phyloP scores from a whole-genome alignment of 306 rosid genomes.

The Cercis canadensis region DNA sequence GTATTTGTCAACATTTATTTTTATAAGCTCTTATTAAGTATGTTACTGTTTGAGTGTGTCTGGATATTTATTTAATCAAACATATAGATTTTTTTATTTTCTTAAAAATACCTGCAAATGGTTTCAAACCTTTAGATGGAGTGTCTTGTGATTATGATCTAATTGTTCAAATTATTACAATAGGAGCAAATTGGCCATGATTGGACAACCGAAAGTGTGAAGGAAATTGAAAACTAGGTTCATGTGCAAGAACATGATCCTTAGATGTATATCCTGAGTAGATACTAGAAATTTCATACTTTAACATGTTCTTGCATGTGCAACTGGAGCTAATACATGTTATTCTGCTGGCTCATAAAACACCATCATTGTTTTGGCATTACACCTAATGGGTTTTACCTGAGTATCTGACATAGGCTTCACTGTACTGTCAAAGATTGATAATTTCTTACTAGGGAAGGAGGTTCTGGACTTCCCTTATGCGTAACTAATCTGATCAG shows the following conservation, averaged over 20 bases:
- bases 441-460: no score
- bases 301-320: neutral
- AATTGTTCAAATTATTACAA: neutral
- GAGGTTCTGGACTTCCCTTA: no score
- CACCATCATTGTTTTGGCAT: neutral
- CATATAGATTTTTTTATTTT: no score
- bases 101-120: no score
- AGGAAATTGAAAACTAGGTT: neutral
- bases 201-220: neutral
- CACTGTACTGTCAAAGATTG: no score
- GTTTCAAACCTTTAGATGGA: neutral
- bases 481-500: no score
- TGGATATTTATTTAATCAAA: no score
- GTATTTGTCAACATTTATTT: neutral
- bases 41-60: no score
- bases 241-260: neutral
- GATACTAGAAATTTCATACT: neutral
- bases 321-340: neutral
- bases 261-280: neutral
- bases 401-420: neutral
- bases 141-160: neutral
- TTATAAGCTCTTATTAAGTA: no score
- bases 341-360: neutral
- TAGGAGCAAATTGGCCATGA: constrained; percentile 4
- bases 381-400: neutral